These are phyloP conservation scores for Neofusicoccum laricinum DNA, from an alignment of 2,329 filamentous ascomycete genomes.

Conservation along the genomic window DNA sequence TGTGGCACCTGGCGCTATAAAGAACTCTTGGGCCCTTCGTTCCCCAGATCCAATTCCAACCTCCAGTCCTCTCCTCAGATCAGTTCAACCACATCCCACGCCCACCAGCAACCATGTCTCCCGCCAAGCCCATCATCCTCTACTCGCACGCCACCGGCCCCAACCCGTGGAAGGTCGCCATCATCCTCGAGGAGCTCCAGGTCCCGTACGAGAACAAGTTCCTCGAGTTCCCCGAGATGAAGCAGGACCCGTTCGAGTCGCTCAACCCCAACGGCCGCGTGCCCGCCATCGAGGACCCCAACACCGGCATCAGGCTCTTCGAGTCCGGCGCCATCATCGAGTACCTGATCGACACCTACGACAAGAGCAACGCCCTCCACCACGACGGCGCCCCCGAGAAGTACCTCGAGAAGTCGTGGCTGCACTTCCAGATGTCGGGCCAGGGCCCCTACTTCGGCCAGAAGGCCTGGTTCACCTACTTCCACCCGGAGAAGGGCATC, in stretches of 20 bases:
- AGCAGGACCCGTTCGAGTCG: conserved; percentile 34
- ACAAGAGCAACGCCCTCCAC: conserved; percentile 38
- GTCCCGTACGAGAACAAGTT: conserved; percentile 40
- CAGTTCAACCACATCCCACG: no score
- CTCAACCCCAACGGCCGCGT: conserved; percentile 43
- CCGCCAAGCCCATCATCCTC: conserved; percentile 16
- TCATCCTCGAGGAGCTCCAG: conserved; percentile 45
- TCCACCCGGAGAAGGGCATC: conserved; percentile 42
- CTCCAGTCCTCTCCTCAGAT: neutral
- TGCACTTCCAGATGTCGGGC: conserved; percentile 45
- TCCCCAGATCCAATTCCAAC: no score
- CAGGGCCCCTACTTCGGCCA: conserved; percentile 48
- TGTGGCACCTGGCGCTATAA: neutral
- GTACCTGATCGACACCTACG: conserved; percentile 46
- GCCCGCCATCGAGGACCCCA: conserved; percentile 44
- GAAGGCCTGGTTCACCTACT: conserved; percentile 36
- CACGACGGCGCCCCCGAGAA: conserved; percentile 34
- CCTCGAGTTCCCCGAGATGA: conserved; percentile 39
- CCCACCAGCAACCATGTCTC: conserved; percentile 11
- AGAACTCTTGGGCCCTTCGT: neutral
- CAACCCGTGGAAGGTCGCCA: conserved; percentile 44
- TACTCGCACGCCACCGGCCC: conserved; percentile 22
- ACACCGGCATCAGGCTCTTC: conserved; percentile 41
- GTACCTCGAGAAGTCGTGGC: conserved; percentile 41
- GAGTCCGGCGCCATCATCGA: conserved; percentile 45